These are phyloP conservation scores for Misopates orontium DNA, from an alignment of 257 asterid genomes.

Conservation along the genomic window DNA sequence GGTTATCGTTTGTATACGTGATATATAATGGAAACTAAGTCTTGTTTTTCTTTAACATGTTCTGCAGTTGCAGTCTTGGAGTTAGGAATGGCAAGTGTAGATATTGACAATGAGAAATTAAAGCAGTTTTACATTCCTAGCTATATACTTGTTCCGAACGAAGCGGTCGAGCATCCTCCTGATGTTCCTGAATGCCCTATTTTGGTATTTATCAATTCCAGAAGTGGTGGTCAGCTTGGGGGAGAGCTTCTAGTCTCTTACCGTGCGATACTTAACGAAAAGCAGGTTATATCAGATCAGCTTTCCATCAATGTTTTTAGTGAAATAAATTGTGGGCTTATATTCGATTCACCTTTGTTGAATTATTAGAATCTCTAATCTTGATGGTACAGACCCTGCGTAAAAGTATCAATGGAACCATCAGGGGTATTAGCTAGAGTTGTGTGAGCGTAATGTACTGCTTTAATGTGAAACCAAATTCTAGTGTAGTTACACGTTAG, in stretches of 20 bases:
- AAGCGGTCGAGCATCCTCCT: slow-evolving; percentile 28
- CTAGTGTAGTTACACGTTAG: neutral
- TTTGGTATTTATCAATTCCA: slow-evolving; percentile 83
- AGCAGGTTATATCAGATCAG: slow-evolving; percentile 55
- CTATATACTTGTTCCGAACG: slow-evolving; percentile 48
- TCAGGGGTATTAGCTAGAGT: neutral
- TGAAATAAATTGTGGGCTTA: neutral
- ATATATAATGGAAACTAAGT: neutral
- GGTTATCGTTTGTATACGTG: too few relatives aligned
- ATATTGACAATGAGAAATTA: slow-evolving; percentile 36
- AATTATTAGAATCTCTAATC: slow-evolving; percentile 4
- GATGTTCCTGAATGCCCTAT: slow-evolving; percentile 70
- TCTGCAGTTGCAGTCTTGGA: slow-evolving; percentile 34
- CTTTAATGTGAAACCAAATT: neutral
- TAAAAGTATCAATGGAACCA: neutral
- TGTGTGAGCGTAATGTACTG: neutral
- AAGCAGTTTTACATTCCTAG: slow-evolving; percentile 61
- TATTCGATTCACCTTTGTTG: neutral
- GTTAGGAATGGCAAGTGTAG: slow-evolving; percentile 36
- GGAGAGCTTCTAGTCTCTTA: slow-evolving; percentile 76
- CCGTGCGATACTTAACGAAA: slow-evolving; percentile 59
- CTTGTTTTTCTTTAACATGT: slow-evolving; percentile 6
- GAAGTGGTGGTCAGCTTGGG: slow-evolving; percentile 95
- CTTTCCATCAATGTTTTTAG: neutral
- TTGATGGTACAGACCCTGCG: neutral